A percentile compares a stretch with the other conserved stretches of the same genome.
Conservation (phyloP, 768 basidiomycete genomes). For the Neoboletus magnificus region DNA sequence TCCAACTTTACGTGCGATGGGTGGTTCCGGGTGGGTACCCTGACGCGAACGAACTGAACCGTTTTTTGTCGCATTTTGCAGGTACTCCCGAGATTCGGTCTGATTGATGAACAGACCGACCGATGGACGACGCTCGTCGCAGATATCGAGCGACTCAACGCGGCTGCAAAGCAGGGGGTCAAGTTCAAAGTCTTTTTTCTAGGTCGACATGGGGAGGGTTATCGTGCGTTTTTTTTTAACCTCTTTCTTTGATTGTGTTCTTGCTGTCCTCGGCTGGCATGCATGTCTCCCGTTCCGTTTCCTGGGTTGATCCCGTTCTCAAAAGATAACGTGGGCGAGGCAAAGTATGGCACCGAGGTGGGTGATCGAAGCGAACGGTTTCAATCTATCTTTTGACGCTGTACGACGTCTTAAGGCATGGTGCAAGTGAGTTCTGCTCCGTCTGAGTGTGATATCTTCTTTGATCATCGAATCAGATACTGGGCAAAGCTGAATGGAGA, state of each 20-base stretch:
- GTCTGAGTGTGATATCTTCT: not conserved
- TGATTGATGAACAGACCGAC: constrained; percentile 42
- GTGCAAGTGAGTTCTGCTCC: constrained; percentile 47
- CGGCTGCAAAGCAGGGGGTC: constrained; percentile 7
- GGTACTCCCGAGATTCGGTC: constrained; percentile 22
- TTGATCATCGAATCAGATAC: constrained; percentile 36
- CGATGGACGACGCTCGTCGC: constrained; percentile 47
- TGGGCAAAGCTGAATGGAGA: constrained; percentile 67
- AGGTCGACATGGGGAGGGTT: constrained; percentile 68
- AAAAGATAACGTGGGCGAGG: constrained; percentile 68
- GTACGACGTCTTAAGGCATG: constrained; percentile 40
- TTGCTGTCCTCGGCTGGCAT: not conserved
- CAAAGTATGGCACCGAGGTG: constrained; percentile 58
- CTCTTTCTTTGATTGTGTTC: not conserved
- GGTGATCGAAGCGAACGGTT: not conserved
- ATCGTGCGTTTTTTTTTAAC: constrained; percentile 11
- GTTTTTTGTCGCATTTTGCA: not conserved
- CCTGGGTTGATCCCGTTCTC: not conserved
- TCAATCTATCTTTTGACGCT: not conserved
- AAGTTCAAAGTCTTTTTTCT: constrained; percentile 58
- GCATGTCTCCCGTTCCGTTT: not conserved
- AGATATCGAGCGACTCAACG: constrained; percentile 40
- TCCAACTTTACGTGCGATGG: not conserved
- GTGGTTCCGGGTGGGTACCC: not conserved
- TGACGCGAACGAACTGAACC: not conserved